Evolutionary conservation across 371 early-diverging fungal genomes (phyloP).

Genomic region (Actinomucor elegans): DNA sequence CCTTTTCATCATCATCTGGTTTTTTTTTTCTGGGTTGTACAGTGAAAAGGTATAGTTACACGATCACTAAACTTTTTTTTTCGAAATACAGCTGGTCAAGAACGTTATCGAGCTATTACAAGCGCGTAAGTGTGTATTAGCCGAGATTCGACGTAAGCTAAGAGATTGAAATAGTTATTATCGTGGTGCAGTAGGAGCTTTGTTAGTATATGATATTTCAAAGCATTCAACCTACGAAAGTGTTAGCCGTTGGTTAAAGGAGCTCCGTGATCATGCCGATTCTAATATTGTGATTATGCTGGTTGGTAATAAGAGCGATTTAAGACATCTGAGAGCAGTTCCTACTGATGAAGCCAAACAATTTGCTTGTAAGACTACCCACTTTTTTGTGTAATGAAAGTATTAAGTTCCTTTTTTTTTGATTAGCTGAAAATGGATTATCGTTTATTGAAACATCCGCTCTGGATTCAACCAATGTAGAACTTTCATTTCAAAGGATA

Average conservation of each 20-base stretch:
- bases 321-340: conserved; percentile 87
- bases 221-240: conserved; percentile 95
- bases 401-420: background rate
- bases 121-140: conserved; percentile 68
- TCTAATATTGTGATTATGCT: conserved; percentile 96
- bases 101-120: conserved; percentile 89
- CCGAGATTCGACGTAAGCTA: background rate
- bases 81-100: conserved; percentile 76
- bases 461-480: conserved; percentile 87
- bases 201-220: conserved; percentile 99
- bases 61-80: background rate
- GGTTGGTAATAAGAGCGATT: conserved; percentile 98
- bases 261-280: conserved; percentile 95
- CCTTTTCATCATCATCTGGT: background rate
- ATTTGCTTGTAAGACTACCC: conserved; percentile 55
- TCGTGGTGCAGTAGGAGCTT: conserved; percentile 99
- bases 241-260: conserved; percentile 95
- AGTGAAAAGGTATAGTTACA: conserved; percentile 4
- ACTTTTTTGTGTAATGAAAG: too few species aligned
- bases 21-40: too few species aligned
- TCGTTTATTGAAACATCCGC: conserved; percentile 94
- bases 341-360: conserved; percentile 95
- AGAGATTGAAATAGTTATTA: conserved; percentile 79
- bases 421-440: conserved; percentile 75
- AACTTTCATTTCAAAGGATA: conserved; percentile 39